phyloP scores from a whole-genome alignment of 83 land plant species.

The Diphasiastrum complanatum region DNA sequence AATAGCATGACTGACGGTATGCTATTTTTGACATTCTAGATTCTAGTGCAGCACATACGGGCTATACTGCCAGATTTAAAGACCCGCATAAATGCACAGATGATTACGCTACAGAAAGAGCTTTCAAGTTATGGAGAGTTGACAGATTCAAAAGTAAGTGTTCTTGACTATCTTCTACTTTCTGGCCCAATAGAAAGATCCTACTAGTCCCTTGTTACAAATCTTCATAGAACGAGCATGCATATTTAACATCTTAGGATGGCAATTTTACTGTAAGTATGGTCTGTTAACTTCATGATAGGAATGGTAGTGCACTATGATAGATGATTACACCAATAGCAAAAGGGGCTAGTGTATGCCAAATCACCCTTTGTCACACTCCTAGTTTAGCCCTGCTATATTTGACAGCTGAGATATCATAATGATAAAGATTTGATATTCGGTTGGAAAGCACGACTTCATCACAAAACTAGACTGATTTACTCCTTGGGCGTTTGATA shows the following conservation, averaged over 20 bases:
- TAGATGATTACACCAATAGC: too few species aligned
- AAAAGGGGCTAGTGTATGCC: too few species aligned
- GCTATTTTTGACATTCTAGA: neutral
- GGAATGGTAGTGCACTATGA: too few species aligned
- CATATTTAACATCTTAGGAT: neutral
- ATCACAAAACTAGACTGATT: neutral
- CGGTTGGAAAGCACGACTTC: neutral
- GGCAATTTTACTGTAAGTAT: neutral
- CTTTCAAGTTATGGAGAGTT: slow-evolving; percentile 8
- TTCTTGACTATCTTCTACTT: neutral
- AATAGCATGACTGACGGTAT: too few species aligned
- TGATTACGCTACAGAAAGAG: slow-evolving; percentile 17
- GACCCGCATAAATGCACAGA: slow-evolving; percentile 13
- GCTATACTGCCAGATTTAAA: slow-evolving; percentile 6
- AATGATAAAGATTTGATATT: too few species aligned
- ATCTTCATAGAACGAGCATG: neutral
- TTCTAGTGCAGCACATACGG: slow-evolving; percentile 10
- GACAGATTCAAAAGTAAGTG: slow-evolving; percentile 64
- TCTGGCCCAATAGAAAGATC: neutral
- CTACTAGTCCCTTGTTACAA: neutral
- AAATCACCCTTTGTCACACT: too few species aligned
- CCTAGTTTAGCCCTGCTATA: too few species aligned
- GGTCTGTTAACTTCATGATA: too few species aligned
- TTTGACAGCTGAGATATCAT: too few species aligned
- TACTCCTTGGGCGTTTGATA: neutral